A percentile compares a stretch with the other conserved stretches of the same genome.
These are phyloP conservation scores for Apiospora malaysiana DNA, from an alignment of 2,329 filamentous ascomycete genomes.

Conservation along the genomic window DNA sequence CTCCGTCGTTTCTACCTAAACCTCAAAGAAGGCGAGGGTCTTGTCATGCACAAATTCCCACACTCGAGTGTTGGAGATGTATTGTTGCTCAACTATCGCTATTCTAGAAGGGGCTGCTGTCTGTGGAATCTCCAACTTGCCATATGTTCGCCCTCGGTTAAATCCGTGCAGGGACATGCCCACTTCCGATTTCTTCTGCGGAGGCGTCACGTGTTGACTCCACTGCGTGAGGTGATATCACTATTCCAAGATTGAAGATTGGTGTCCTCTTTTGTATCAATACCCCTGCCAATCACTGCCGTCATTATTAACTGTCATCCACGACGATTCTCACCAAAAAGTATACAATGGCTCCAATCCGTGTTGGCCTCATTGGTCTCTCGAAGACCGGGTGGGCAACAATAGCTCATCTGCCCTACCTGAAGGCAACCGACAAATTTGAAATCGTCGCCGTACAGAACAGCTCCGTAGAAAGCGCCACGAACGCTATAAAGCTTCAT, in stretches of 20 bases:
- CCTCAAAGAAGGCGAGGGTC: too few relatives aligned
- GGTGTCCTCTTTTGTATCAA: too few relatives aligned
- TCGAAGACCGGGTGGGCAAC: constrained; percentile 10
- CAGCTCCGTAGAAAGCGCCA: constrained; percentile 15
- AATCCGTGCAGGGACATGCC: background rate
- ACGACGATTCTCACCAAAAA: background rate
- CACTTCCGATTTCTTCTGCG: background rate
- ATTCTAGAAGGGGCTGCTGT: too few relatives aligned
- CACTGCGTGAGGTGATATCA: background rate
- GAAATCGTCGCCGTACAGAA: constrained; percentile 19
- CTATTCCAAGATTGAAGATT: background rate
- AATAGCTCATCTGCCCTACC: constrained; percentile 15
- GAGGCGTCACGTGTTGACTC: background rate
- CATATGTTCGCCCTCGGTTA: background rate
- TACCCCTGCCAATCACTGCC: too few relatives aligned
- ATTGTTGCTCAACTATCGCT: too few relatives aligned
- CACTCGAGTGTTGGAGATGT: too few relatives aligned
- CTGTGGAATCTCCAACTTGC: too few relatives aligned
- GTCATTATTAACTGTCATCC: background rate
- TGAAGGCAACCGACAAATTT: constrained; percentile 3
- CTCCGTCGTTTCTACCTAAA: too few relatives aligned
- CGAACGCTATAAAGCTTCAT: constrained; percentile 5
- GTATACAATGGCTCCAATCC: constrained; percentile 1
- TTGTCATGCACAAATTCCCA: too few relatives aligned
- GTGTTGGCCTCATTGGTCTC: constrained; percentile 20